phyloP scores from a whole-genome alignment of 176 grass and related monocot species.

The Elymus sibiricus region DNA sequence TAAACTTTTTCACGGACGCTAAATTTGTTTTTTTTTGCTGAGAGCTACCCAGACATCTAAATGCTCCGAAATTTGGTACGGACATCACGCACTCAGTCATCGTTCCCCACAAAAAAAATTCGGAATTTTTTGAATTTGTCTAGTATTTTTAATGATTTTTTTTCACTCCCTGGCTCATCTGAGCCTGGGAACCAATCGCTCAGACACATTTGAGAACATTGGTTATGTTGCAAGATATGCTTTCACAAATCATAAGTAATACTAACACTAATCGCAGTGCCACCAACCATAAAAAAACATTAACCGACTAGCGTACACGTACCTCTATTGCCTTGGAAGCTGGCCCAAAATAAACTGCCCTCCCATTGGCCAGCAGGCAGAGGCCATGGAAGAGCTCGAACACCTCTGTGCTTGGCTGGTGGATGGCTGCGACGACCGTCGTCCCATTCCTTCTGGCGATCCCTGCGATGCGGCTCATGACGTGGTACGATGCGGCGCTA shows the following conservation, averaged over 20 bases:
- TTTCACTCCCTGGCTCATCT: too few species aligned
- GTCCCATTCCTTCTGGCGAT: slow-evolving; percentile 6
- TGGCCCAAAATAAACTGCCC: slow-evolving; percentile 42
- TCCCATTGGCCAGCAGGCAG: slow-evolving; percentile 41
- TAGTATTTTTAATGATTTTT: too few species aligned
- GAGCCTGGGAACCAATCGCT: too few species aligned
- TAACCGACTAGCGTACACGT: not conserved
- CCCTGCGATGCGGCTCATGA: slow-evolving; percentile 38
- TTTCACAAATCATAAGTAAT: not conserved
- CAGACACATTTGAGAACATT: not conserved
- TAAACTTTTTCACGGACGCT: too few species aligned
- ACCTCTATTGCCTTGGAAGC: slow-evolving; percentile 41
- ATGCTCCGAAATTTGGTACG: too few species aligned
- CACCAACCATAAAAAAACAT: too few species aligned
- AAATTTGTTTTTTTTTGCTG: too few species aligned
- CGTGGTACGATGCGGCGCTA: slow-evolving; percentile 49
- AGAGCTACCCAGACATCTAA: too few species aligned
- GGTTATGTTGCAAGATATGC: not conserved
- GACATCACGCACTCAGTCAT: too few species aligned
- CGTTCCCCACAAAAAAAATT: too few species aligned
- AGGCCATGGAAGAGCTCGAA: slow-evolving; percentile 53
- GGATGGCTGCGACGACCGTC: slow-evolving; percentile 53
- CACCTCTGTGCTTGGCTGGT: slow-evolving; percentile 58
- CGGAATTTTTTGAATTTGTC: too few species aligned
- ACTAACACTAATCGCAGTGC: too few species aligned